Evolutionary conservation across 768 basidiomycete genomes (phyloP), one percentile per base, ranked within the genome.

Genomic region (Holtermanniella nyarrowii): DNA sequence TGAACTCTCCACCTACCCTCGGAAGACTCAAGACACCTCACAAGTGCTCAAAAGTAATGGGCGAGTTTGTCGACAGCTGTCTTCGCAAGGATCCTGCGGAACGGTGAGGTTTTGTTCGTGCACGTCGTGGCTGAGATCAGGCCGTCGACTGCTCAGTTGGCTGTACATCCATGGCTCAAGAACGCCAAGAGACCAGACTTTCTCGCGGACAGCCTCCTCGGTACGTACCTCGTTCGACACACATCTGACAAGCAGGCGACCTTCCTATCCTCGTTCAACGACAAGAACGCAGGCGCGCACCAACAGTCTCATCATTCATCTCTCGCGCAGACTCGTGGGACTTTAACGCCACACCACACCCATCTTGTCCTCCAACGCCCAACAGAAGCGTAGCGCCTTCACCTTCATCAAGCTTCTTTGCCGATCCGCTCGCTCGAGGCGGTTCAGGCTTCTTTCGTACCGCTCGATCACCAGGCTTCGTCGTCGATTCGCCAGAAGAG

Each of bases 51-150:
- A 81, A 81, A 49, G 77, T 79, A 0, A 87, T 93, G 74, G 83
- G 85, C 56, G 88, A 90, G 50, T 77, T 90, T 46, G 77, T 95
- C 14, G 84, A 85, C 46, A 77, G 78, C 12, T 95, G 91, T 67
- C 77, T 96, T 43, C 74, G 77, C 51, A 93, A 93, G 69, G 86
- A 95, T 65, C 88, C 91, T 3, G 75, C 78, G 5, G 77, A 80
- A 63, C 78, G 89, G 86, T 82, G 58, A 39, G 63, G 56, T 20
- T 2, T 37, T 45, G 18, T 53, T 10, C 11, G 40, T n/a, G 10
- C 14, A 18, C 25, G 40, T 14, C n/a, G 20, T 31, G 10, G n/a
- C 5, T 22, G 14, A 11, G 5, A 20, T 10, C 55, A 86, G 87
- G 20, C 89, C 88, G 24, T 82, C 82, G 2, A 84, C 90, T 3